Conservation (phyloP, 176 grass and related monocot genomes). For the Aegilops longissima region DNA sequence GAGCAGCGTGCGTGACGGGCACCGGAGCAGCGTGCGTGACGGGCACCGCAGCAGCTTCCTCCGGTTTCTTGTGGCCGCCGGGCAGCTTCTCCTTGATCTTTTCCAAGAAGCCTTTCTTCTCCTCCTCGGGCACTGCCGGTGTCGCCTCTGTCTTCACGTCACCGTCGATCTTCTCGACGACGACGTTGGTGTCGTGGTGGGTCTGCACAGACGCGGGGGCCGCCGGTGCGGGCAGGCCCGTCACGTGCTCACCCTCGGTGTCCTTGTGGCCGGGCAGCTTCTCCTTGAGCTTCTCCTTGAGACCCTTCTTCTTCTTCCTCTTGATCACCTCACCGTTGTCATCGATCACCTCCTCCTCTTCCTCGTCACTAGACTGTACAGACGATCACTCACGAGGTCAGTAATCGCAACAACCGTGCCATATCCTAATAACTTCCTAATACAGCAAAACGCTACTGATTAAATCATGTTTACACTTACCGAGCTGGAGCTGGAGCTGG, state of each 20-base stretch:
- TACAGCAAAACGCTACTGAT: too few species aligned
- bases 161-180: constrained; percentile 64
- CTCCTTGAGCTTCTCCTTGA: constrained; percentile 91
- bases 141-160: constrained; percentile 25
- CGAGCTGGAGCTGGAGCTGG: constrained; percentile 89
- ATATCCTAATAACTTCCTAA: neutral
- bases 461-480: constrained; percentile 34
- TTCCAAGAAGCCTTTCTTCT: constrained; percentile 92
- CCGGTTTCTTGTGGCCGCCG: constrained; percentile 63
- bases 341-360: constrained; percentile 62
- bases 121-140: constrained; percentile 37
- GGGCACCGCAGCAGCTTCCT: constrained; percentile 26
- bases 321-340: constrained; percentile 63
- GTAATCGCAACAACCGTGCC: neutral
- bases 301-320: constrained; percentile 94
- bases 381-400: neutral
- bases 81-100: constrained; percentile 99
- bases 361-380: constrained; percentile 83
- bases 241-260: constrained; percentile 27
- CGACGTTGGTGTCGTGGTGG: constrained; percentile 43
- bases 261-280: constrained; percentile 65
- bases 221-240: neutral
- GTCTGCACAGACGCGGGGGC: neutral
- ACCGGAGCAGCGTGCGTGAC: constrained; percentile 9
- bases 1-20: neutral